phyloP scores from a whole-genome alignment of 345 rosid species.

The Populus ilicifolia region DNA sequence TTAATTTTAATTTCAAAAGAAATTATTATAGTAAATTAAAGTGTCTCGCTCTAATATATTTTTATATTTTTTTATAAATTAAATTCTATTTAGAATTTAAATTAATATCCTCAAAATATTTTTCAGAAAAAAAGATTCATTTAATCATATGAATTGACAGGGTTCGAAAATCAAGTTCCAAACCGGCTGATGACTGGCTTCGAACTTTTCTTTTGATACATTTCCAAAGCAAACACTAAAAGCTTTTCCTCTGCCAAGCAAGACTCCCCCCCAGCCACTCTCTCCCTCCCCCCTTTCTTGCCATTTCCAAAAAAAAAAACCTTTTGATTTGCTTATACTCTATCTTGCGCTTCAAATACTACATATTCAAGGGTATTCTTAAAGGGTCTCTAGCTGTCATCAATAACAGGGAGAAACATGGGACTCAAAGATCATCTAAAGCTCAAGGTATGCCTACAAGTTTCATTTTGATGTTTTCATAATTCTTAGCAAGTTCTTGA shows the following conservation, averaged over 20 bases:
- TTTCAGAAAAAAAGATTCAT: too few species aligned
- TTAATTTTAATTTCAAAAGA: too few species aligned
- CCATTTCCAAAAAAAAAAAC: not conserved
- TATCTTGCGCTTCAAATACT: not conserved
- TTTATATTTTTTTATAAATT: too few species aligned
- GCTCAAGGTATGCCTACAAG: conserved; percentile 43
- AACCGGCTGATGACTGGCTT: conserved; percentile 6
- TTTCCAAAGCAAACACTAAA: not conserved
- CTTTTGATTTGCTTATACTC: not conserved
- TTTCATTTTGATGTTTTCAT: not conserved
- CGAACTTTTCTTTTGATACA: not conserved
- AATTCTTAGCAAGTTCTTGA: not conserved
- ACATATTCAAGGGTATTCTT: not conserved
- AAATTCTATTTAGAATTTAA: not conserved
- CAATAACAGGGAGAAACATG: conserved; percentile 27
- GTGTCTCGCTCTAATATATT: too few species aligned
- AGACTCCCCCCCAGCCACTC: not conserved
- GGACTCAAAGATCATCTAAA: conserved; percentile 46
- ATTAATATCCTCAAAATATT: too few species aligned
- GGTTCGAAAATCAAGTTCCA: too few species aligned
- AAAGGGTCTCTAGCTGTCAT: not conserved
- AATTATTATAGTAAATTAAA: too few species aligned
- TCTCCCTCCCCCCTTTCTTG: not conserved
- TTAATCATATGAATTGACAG: too few species aligned
- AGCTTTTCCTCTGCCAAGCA: not conserved